Base-by-base conservation (phyloP, 371 early-diverging fungal species). In the Mortierella sp. region DNA sequence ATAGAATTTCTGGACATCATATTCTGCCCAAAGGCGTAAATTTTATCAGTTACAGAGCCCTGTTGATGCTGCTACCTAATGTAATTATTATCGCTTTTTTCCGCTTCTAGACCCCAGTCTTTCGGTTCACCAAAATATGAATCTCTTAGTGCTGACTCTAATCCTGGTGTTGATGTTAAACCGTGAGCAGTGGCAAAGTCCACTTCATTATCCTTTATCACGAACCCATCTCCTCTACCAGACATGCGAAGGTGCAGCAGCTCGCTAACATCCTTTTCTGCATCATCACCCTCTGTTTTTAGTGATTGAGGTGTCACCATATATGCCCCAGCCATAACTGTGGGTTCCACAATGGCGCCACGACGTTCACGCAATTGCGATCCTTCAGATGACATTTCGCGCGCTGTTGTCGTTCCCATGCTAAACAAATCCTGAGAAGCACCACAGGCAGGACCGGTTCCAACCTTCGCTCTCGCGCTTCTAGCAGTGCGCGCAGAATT, bases 231-330 rank as follows among this genome's bases (percentile, higher is more conserved):
- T 7, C 42, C 65, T 42, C 28, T 19, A 29, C 56, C 29, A 2
- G 42, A 35, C n/a, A 55, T 17, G 1, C 26, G 29, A 22, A 13
- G 10, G 15, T 62, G 62, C 45, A 67, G 29, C 35, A 54, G 32
- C 55, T 26, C 63, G 17, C 62, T 40, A n/a, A 71, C 73, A 62
- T 72, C 73, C 58, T 72, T 70, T 23, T 60, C 64, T 26, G 72
- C 45, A 26, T 68, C 68, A 35, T 71, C 58, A 56, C 64, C 71
- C 17, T 65, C 72, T 0, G 71, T 61, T 58, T 59, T 76, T 29
- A 68, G 63, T 9, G 72, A 66, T 23, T 72, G 69, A 0, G 72
- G 76, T 0, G 61, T 67, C 3, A 67, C 64, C 68, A 67, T 57
- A 34, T 61, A 58, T 6, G 64, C n/a, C 23, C 47, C 40, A 26